Conservation (phyloP, 1,284 basidiomycete genomes). For the Ganoderma leucocontextum region DNA sequence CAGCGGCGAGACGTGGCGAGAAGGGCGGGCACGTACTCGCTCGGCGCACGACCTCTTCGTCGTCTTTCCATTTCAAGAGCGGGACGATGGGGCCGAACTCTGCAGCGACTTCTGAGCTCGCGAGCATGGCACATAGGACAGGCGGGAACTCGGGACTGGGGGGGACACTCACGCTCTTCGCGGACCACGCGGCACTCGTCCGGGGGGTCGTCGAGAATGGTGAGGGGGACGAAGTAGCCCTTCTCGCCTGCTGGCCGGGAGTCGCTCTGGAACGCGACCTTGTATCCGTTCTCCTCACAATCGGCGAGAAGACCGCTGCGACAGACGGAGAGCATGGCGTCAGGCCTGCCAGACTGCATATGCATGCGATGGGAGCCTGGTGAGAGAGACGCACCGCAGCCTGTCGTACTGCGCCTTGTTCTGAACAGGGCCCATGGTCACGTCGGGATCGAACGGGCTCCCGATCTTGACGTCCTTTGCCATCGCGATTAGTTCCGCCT, state of each 20-base stretch:
- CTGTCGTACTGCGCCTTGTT: conserved; percentile 25
- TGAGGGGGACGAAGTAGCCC: conserved; percentile 28
- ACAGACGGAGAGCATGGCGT: background rate
- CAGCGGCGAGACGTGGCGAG: background rate
- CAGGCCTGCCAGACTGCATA: background rate
- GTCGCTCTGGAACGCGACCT: conserved; percentile 20
- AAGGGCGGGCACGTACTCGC: conserved; percentile 20
- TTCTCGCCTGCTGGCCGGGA: conserved; percentile 11
- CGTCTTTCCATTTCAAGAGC: conserved; percentile 30
- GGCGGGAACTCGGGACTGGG: background rate
- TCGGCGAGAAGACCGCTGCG: conserved; percentile 23
- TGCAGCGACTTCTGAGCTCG: background rate
- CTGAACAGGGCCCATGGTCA: conserved; percentile 28
- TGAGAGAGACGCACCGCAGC: conserved; percentile 18
- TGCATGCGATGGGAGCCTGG: background rate
- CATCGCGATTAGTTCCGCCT: conserved; percentile 24
- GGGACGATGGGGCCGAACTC: conserved; percentile 31
- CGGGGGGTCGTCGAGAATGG: conserved; percentile 29
- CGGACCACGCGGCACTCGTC: conserved; percentile 28
- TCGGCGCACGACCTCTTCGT: conserved; percentile 27
- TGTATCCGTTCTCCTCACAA: conserved; percentile 26
- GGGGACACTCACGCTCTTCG: conserved; percentile 31
- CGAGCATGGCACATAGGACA: background rate
- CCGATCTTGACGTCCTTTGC: conserved; percentile 24
- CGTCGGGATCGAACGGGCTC: conserved; percentile 22